Evolutionary conservation across 768 basidiomycete genomes (phyloP), one percentile per base, ranked within the genome.

Genomic region (Candolleomyces aberdarensis): DNA sequence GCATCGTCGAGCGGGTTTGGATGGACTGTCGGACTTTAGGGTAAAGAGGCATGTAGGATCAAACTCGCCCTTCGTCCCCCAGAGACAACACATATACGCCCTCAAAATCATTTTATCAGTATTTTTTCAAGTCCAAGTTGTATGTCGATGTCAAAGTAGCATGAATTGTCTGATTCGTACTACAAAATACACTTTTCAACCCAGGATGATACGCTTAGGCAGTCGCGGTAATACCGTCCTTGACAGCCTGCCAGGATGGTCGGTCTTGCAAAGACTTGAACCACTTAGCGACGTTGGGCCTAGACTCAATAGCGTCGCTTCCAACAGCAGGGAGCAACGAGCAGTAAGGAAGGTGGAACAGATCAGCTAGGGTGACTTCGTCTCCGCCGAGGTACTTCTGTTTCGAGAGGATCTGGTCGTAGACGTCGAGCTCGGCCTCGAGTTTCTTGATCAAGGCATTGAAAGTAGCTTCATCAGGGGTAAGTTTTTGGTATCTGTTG

Each of bases 301-400:
- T 72, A 32, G 71, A 62, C 39, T 68, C 69, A 19, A 83, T 61
- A 9, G 75, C 60, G 10, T 72, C 64, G 46, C 64, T 60, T 0
- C 75, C 76, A 0, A 63, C 60, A 1, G 8, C 14, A 19, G 47
- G 58, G 32, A 74, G 64, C 56, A 66, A 9, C 2, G 58, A 19
- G 0, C 67, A 73, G 53, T 78, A 80, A 0, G 85, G 79, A 32
- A 87, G 67, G 67, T 86, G 85, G 70, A 79, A 80, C 11, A 88
- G 74, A 66, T 88, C 87, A 4, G 82, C 84, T 0, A 87, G 72
- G 7, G 83, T 85, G 57, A 88, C 19, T 17, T 70, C 84, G 66
- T 87, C 75, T 0, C 85, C 85, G 15, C 79, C 83, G 40, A 87
- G 66, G 68, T 84, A 87, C 64, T 77, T 79, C 61, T 82, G 79